Evolutionary conservation across 495 filamentous ascomycete genomes (phyloP).

Genomic region (Terfezia boudieri): DNA sequence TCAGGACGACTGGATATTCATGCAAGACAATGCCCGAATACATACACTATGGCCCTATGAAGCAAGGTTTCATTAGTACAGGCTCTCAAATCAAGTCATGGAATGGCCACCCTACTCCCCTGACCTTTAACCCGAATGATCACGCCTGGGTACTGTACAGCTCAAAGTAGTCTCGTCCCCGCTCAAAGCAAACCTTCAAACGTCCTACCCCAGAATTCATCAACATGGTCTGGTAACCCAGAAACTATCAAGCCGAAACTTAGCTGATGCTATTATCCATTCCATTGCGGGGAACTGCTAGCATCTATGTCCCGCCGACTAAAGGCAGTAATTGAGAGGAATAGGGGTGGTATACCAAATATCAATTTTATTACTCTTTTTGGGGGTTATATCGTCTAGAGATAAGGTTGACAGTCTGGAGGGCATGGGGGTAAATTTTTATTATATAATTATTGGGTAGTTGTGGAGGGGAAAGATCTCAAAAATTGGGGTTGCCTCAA

Average conservation of each 20-base stretch:
- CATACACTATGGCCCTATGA: neutral
- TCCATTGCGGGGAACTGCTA: neutral
- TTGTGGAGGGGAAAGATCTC: too few species aligned
- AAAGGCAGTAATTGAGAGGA: slow-evolving; percentile 5
- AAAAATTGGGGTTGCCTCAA: too few species aligned
- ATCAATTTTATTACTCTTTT: neutral
- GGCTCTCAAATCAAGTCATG: neutral
- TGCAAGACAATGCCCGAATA: slow-evolving; percentile 1
- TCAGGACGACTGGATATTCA: neutral
- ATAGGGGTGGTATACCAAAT: slow-evolving; percentile 4
- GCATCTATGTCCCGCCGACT: slow-evolving; percentile 1
- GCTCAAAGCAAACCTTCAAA: too few species aligned
- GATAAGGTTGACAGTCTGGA: too few species aligned
- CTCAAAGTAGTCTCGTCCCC: slow-evolving; percentile 3
- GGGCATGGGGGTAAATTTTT: too few species aligned
- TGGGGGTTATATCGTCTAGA: too few species aligned
- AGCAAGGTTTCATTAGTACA: neutral
- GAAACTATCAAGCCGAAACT: too few species aligned
- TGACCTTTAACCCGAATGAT: slow-evolving; percentile 1
- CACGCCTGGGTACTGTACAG: neutral
- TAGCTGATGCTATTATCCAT: too few species aligned
- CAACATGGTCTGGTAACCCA: too few species aligned
- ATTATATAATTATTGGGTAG: too few species aligned
- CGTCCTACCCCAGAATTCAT: too few species aligned
- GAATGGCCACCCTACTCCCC: neutral